Conservation (phyloP, 2,329 filamentous ascomycete genomes). For the Fusarium pseudograminearum region DNA sequence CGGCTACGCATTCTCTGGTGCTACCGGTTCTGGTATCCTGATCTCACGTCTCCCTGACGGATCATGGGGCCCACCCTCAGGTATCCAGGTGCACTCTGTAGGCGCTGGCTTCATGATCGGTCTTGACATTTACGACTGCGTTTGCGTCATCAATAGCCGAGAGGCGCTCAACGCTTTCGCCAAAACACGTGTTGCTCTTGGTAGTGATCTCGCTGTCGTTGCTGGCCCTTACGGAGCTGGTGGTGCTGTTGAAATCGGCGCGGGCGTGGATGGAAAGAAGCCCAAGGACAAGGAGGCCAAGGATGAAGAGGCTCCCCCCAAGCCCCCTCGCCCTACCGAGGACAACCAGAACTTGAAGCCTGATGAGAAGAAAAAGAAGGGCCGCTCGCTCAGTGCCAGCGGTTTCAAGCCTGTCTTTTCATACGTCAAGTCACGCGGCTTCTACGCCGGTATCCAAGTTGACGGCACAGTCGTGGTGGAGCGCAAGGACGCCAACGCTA, state of each 20-base stretch:
- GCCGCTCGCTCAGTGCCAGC: constrained; percentile 49
- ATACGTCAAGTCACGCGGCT: constrained; percentile 89
- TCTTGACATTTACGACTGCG: constrained; percentile 89
- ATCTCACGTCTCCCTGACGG: constrained; percentile 73
- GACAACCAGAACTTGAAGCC: constrained; percentile 46
- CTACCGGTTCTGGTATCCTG: constrained; percentile 74
- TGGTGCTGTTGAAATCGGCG: constrained; percentile 73
- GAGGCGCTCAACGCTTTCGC: constrained; percentile 83
- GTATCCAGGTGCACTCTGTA: constrained; percentile 83
- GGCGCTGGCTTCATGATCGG: constrained; percentile 85
- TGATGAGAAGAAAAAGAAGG: constrained; percentile 46
- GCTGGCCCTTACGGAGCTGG: constrained; percentile 78
- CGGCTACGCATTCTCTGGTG: constrained; percentile 74
- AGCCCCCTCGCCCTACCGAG: constrained; percentile 28
- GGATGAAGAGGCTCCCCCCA: constrained; percentile 21
- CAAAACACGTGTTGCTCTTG: constrained; percentile 78
- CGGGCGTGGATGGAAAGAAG: constrained; percentile 48
- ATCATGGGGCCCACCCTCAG: constrained; percentile 83
- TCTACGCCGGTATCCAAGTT: constrained; percentile 88
- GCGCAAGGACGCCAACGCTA: constrained; percentile 87
- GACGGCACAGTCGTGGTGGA: constrained; percentile 90
- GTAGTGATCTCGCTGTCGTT: constrained; percentile 80
- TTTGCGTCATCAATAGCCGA: constrained; percentile 84
- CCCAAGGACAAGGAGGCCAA: constrained; percentile 67
- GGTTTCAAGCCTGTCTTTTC: constrained; percentile 61